Conservation (phyloP, 1,284 basidiomycete genomes). For the Cystobasidium pallidum region DNA sequence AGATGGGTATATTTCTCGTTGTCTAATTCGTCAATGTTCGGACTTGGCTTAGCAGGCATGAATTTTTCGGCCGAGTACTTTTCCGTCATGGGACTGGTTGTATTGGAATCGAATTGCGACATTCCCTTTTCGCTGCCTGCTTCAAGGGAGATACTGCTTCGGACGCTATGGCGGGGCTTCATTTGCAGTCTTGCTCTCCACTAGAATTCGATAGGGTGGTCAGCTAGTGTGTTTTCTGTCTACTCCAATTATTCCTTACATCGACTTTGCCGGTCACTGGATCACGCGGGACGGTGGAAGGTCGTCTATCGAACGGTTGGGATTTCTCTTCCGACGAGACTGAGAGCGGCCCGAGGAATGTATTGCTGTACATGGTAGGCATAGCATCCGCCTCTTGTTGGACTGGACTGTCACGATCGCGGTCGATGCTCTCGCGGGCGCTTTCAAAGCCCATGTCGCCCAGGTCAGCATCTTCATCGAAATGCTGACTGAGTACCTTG, state of each 20-base stretch:
- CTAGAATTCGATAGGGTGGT: background rate
- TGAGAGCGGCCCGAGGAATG: slow-evolving; percentile 12
- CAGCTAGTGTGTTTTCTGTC: background rate
- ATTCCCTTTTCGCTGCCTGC: slow-evolving; percentile 10
- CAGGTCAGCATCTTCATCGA: slow-evolving; percentile 14
- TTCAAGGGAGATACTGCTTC: slow-evolving; percentile 20
- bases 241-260: slow-evolving; percentile 2
- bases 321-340: background rate
- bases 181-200: slow-evolving; percentile 38
- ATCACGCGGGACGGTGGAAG: slow-evolving; percentile 24
- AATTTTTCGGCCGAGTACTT: slow-evolving; percentile 23
- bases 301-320: background rate
- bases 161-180: slow-evolving; percentile 8
- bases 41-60: slow-evolving; percentile 9
- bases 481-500: slow-evolving; percentile 16
- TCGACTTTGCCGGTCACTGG: slow-evolving; percentile 42
- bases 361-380: slow-evolving; percentile 36
- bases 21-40: slow-evolving; percentile 16
- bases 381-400: slow-evolving; percentile 1
- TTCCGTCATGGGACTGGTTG: slow-evolving; percentile 25
- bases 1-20: slow-evolving; percentile 19
- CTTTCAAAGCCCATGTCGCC: slow-evolving; percentile 4
- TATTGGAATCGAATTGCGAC: background rate
- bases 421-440: background rate
- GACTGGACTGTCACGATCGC: slow-evolving; percentile 17